phyloP scores from a whole-genome alignment of 1,284 basidiomycete species.

The Fistulinella cinereoalba region DNA sequence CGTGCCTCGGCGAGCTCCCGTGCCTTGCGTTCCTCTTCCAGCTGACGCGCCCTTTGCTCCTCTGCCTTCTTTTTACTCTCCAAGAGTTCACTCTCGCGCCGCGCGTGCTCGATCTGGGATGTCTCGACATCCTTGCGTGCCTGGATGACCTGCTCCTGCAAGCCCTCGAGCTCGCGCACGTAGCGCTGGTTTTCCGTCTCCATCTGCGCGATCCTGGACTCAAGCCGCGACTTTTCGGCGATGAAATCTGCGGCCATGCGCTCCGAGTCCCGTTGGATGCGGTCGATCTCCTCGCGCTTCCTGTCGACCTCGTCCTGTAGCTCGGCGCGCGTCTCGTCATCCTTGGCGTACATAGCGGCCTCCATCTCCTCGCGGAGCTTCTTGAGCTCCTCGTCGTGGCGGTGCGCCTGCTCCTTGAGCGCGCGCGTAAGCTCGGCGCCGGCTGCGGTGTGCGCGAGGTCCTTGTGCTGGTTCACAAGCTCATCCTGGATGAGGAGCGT shows the following conservation, averaged over 20 bases:
- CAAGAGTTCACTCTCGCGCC: conserved; percentile 28
- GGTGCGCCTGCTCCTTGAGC: conserved; percentile 34
- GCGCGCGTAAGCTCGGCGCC: conserved; percentile 40
- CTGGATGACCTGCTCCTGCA: conserved; percentile 31
- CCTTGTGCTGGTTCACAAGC: conserved; percentile 40
- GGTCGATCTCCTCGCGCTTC: conserved; percentile 33
- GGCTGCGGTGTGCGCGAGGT: conserved; percentile 39
- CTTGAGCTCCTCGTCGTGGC: conserved; percentile 37
- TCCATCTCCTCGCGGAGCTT: conserved; percentile 39
- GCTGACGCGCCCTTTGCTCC: conserved; percentile 23
- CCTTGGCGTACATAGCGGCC: conserved; percentile 35
- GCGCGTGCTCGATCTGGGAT: conserved; percentile 29
- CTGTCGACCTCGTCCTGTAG: conserved; percentile 38
- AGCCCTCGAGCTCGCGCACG: conserved; percentile 17
- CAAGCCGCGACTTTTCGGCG: conserved; percentile 34
- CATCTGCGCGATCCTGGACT: conserved; percentile 28
- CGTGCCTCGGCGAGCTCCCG: conserved; percentile 28
- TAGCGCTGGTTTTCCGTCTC: conserved; percentile 27
- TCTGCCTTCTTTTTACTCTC: conserved; percentile 23
- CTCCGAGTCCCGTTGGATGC: conserved; percentile 29
- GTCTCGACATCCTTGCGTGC: conserved; percentile 30
- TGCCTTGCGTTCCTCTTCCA: conserved; percentile 32
- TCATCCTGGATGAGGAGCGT: conserved; percentile 42
- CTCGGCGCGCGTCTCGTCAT: conserved; percentile 38
- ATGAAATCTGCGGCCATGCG: conserved; percentile 34